Percentiles rank a stretch among this genome's conserved stretches.
Evolutionary conservation across 2,329 filamentous ascomycete species (phyloP).

Genomic region (Botryosphaeria agaves): DNA sequence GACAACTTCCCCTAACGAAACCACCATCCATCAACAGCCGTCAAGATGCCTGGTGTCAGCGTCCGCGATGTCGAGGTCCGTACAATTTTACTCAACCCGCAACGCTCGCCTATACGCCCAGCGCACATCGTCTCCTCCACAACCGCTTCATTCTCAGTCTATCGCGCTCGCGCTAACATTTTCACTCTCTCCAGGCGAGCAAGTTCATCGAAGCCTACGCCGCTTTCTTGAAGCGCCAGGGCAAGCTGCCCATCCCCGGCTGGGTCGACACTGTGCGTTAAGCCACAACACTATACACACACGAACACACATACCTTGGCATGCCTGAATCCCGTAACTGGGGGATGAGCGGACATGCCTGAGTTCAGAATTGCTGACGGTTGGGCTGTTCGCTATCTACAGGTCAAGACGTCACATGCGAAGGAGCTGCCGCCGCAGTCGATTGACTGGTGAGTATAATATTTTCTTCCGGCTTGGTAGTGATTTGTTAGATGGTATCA

Average conservation of each 20-base stretch:
- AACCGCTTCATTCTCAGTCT: too few relatives aligned
- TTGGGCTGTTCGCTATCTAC: conserved; percentile 24
- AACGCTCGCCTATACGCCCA: not conserved
- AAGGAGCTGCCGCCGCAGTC: conserved; percentile 98
- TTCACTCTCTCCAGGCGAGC: conserved; percentile 43
- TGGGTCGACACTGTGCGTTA: conserved; percentile 25
- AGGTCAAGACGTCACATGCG: conserved; percentile 95
- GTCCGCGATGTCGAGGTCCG: conserved; percentile 78
- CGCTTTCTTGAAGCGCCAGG: conserved; percentile 85
- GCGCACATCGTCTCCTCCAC: too few relatives aligned
- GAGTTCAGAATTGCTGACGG: conserved; percentile 19
- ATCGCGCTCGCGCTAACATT: too few relatives aligned
- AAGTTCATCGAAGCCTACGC: conserved; percentile 80
- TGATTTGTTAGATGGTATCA: not conserved
- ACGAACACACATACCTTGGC: conserved; percentile 21
- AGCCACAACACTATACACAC: too few relatives aligned
- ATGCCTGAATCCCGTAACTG: conserved; percentile 38
- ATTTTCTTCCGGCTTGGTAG: not conserved
- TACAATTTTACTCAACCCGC: conserved; percentile 10
- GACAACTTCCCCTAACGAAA: too few relatives aligned
- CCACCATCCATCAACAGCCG: too few relatives aligned
- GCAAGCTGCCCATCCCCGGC: conserved; percentile 83
- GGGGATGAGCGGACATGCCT: too few relatives aligned
- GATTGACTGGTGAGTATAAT: conserved; percentile 76
- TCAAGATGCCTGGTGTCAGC: conserved; percentile 61